Conservation (phyloP, 768 basidiomycete species). For the Amanita jacksonii region DNA sequence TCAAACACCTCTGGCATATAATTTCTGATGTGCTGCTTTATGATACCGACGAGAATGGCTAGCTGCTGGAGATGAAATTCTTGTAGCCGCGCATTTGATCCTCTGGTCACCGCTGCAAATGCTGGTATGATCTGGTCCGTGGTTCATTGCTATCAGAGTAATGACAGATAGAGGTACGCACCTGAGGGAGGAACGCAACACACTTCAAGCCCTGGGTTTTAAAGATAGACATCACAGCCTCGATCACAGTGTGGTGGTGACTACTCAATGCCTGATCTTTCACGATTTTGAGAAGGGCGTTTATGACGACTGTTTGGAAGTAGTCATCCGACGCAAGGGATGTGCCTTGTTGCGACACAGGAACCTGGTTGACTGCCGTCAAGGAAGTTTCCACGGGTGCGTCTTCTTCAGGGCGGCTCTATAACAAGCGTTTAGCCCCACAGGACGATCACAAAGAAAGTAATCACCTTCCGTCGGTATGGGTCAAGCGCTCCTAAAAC, state of each 20-base stretch:
- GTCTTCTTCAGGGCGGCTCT: constrained; percentile 61
- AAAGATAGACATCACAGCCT: constrained; percentile 98
- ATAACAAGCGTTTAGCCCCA: background rate
- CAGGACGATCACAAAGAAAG: background rate
- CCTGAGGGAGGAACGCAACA: constrained; percentile 90
- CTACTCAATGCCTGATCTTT: constrained; percentile 81
- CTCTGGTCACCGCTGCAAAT: constrained; percentile 80
- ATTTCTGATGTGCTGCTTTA: constrained; percentile 94
- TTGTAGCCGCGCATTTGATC: constrained; percentile 72
- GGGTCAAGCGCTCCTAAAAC: constrained; percentile 95
- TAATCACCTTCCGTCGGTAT: constrained; percentile 77
- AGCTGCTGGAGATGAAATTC: constrained; percentile 94
- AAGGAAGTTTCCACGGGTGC: constrained; percentile 47
- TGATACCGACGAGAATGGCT: constrained; percentile 89
- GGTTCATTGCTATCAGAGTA: no score
- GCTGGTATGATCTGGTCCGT: constrained; percentile 97
- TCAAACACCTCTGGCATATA: constrained; percentile 80
- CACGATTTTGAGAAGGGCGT: constrained; percentile 74
- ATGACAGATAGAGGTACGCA: constrained; percentile 22
- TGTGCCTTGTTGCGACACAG: constrained; percentile 51
- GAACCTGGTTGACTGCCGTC: constrained; percentile 58
- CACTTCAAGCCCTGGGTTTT: constrained; percentile 96
- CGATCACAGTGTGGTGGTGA: constrained; percentile 89
- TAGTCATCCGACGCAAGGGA: constrained; percentile 81
- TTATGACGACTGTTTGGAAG: constrained; percentile 94